These are phyloP conservation scores for Pulveroboletus sp. DNA, from an alignment of 768 basidiomycete species.

Conservation along the genomic window DNA sequence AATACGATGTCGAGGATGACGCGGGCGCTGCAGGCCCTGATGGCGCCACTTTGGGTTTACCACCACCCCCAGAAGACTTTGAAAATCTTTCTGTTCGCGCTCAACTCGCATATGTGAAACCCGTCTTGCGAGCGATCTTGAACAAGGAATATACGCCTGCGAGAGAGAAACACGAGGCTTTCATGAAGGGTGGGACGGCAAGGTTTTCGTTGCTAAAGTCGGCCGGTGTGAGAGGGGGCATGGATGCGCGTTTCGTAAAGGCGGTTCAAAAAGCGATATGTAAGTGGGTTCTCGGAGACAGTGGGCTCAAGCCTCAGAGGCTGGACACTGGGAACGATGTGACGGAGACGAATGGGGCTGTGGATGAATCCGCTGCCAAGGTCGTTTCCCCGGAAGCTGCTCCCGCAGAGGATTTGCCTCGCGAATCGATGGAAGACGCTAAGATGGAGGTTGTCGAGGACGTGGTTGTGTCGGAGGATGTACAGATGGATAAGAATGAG, in stretches of 20 bases:
- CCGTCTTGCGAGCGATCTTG: slow-evolving; percentile 58
- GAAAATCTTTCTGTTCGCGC: slow-evolving; percentile 45
- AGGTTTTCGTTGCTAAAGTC: slow-evolving; percentile 35
- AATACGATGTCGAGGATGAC: slow-evolving; percentile 32
- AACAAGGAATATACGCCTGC: slow-evolving; percentile 56
- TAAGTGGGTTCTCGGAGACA: slow-evolving; percentile 25
- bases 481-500: not conserved
- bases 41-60: slow-evolving; percentile 19
- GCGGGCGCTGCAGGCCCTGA: slow-evolving; percentile 20
- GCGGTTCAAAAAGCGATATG: slow-evolving; percentile 32
- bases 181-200: slow-evolving; percentile 56
- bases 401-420: not conserved
- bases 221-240: slow-evolving; percentile 35
- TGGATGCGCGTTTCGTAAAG: slow-evolving; percentile 38
- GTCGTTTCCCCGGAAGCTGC: not conserved
- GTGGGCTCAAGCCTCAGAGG: slow-evolving; percentile 8
- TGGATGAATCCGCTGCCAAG: not conserved
- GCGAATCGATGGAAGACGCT: slow-evolving; percentile 4
- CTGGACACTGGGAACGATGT: slow-evolving; percentile 1
- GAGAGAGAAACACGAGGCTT: slow-evolving; percentile 44
- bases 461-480: not conserved
- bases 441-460: slow-evolving; percentile 22
- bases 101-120: slow-evolving; percentile 67
- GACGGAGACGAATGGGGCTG: not conserved
- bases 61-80: slow-evolving; percentile 47